These are phyloP conservation scores for Saussurea involucrata DNA, from an alignment of 129 eudicot species.

Conservation along the genomic window DNA sequence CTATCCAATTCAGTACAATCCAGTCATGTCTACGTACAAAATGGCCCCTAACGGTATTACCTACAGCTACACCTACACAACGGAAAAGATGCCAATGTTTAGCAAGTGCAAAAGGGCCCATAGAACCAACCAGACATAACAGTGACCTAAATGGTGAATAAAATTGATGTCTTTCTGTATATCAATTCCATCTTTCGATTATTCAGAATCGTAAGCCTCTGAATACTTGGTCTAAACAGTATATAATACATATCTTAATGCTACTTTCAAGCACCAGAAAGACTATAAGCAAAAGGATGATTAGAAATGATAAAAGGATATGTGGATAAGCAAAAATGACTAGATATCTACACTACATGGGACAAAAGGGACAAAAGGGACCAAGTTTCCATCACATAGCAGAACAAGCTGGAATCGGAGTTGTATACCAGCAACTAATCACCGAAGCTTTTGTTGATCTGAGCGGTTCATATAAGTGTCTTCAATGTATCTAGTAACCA, in stretches of 20 bases:
- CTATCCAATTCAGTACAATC: neutral
- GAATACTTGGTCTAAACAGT: neutral
- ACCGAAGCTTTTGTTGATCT: constrained; percentile 44
- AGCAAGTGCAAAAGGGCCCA: too few species aligned
- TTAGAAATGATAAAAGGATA: neutral
- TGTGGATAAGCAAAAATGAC: constrained; percentile 1
- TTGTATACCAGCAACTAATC: constrained; percentile 31
- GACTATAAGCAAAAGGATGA: neutral
- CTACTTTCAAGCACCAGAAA: constrained; percentile 4
- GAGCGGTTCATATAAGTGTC: constrained; percentile 48
- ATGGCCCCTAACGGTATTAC: too few species aligned
- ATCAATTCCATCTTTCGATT: neutral
- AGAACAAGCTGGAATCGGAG: constrained; percentile 8
- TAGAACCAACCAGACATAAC: too few species aligned
- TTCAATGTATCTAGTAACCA: constrained; percentile 80
- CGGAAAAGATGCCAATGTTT: too few species aligned
- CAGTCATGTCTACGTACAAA: too few species aligned
- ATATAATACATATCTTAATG: constrained; percentile 3
- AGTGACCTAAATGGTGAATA: neutral
- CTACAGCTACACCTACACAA: too few species aligned
- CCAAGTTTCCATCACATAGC: constrained; percentile 9
- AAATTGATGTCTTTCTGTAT: neutral
- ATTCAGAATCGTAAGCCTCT: neutral
- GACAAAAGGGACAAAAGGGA: constrained; percentile 3
- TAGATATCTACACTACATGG: constrained; percentile 27